Evolutionary conservation across 2,329 filamentous ascomycete species (phyloP), one percentile per base, ranked within the genome.

Genomic region (Colletotrichum sp.): DNA sequence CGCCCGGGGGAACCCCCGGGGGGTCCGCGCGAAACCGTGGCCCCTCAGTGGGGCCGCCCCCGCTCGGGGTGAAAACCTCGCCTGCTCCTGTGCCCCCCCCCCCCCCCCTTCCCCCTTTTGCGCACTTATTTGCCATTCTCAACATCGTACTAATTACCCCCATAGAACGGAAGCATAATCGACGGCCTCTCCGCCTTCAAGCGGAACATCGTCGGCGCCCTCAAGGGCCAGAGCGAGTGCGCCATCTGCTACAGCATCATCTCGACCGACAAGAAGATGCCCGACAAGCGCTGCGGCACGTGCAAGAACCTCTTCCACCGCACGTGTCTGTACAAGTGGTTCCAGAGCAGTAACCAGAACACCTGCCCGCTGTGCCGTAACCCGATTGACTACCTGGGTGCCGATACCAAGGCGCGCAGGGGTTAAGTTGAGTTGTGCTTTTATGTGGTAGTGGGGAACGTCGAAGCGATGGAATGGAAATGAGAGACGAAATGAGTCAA

Each of bases 191-290:
- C 93, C 15, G 93, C 95, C 10, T 99, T 98, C 89, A 92, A 95
- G 78, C 92, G 93, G 78, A 99, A 99, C 83, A 93, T 99, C 15
- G 91, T 93, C 16, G 95, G 95, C 2, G 95, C 95, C 6, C 90
- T 99, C 79, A 97, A 98, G 86, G 97, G 96, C 44, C 96, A 99
- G 85, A 95, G 91, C 24, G 97, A 99, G 85, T 99, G 97, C 82
- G 95, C 97, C 12, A 99, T 99, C 82, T 99, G 96, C 88, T 99
- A 99, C 87, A 96, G 93, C 76, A 96, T 99, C 82, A 95, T 99
- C 78, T 95, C 95, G 21, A 92, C 92, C 9, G 96, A 98, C 84
- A 95, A 95, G 88, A 94, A 94, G 84, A 92, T 98, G 84, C 97
- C 97, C 0, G 96, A 97, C 84, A 99, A 99, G 89, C 90, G 92